A percentile compares a stretch with the other conserved stretches of the same genome.
Conservation (phyloP, 2,329 filamentous ascomycete genomes). For the Aureobasidium sp. region DNA sequence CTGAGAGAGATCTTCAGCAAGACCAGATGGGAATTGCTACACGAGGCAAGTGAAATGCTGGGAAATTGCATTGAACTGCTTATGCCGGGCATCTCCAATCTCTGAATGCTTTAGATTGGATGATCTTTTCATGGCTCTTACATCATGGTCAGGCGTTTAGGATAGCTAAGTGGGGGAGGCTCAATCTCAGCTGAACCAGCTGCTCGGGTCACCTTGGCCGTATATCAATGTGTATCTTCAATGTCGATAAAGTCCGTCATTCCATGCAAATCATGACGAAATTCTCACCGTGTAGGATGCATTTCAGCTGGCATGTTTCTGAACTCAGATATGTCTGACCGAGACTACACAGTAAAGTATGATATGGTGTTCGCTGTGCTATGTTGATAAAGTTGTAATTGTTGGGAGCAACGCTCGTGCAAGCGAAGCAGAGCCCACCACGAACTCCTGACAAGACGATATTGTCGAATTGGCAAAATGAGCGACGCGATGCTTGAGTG, state of each 20-base stretch:
- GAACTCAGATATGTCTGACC: neutral
- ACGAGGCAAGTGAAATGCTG: conserved; percentile 75
- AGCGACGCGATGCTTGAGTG: neutral
- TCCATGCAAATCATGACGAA: conserved; percentile 1
- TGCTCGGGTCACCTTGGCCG: neutral
- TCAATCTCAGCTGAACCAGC: neutral
- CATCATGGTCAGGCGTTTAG: conserved; percentile 1
- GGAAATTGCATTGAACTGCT: conserved; percentile 69
- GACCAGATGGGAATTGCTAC: conserved; percentile 84
- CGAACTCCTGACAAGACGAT: conserved; percentile 1
- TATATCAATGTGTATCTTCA: conserved; percentile 11
- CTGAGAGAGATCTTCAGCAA: conserved; percentile 73
- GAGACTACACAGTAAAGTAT: neutral
- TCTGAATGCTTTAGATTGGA: neutral
- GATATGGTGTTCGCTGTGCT: neutral
- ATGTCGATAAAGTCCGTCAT: conserved; percentile 11
- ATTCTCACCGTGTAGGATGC: neutral
- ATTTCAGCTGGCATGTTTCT: neutral
- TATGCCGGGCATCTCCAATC: conserved; percentile 20
- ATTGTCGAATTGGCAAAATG: neutral
- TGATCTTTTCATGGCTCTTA: neutral
- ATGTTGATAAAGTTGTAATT: conserved; percentile 3
- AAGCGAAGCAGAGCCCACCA: neutral
- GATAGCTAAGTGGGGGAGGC: neutral
- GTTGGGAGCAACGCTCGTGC: conserved; percentile 1